These are phyloP conservation scores for Cercophora newfieldiana DNA, from an alignment of 495 filamentous ascomycete genomes.

Conservation along the genomic window DNA sequence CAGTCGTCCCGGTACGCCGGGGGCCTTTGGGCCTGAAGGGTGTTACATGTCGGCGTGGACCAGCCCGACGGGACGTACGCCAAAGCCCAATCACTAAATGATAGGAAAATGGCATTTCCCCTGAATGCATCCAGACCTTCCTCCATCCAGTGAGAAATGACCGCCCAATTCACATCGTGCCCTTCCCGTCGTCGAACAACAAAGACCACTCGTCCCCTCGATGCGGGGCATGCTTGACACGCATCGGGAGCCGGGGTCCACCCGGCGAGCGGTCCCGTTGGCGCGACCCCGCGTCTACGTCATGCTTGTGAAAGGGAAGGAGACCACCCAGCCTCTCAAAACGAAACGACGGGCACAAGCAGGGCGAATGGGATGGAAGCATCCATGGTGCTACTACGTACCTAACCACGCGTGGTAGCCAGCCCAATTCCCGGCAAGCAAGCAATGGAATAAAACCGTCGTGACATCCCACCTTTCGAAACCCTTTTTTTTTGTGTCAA, in stretches of 20 bases:
- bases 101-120: too few relatives aligned
- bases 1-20: too few relatives aligned
- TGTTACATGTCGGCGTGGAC: too few relatives aligned
- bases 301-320: conserved; percentile 19
- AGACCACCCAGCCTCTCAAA: background rate
- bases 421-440: background rate
- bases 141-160: too few relatives aligned
- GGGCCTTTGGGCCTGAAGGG: too few relatives aligned
- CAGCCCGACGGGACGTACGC: too few relatives aligned
- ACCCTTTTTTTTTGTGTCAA: background rate
- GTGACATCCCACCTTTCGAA: background rate
- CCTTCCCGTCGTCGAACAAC: too few relatives aligned
- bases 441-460: conserved; percentile 10
- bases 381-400: background rate
- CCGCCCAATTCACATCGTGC: too few relatives aligned
- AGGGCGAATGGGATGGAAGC: conserved; percentile 14
- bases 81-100: too few relatives aligned
- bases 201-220: background rate
- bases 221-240: background rate
- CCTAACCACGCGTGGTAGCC: background rate
- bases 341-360: background rate
- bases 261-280: background rate
- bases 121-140: background rate
- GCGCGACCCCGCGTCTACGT: conserved; percentile 17
- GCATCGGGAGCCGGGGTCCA: background rate